Evolutionary conservation across 768 basidiomycete species (phyloP).

Genomic region (Termitomyces sp.): DNA sequence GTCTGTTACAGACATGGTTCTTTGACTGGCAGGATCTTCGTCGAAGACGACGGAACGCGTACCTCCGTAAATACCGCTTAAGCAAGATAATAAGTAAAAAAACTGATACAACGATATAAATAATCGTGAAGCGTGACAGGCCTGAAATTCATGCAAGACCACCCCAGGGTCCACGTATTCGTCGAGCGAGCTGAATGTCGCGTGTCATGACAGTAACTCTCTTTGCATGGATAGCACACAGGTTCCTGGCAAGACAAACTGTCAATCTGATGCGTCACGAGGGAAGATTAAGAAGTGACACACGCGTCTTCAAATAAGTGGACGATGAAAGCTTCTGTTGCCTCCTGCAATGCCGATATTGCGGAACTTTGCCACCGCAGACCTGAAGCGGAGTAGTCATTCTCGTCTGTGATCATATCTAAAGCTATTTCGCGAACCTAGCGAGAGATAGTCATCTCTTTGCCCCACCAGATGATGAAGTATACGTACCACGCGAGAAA

Average conservation of each 20-base stretch:
- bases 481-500: conserved; percentile 79
- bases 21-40: conserved; percentile 62
- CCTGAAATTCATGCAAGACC: conserved; percentile 57
- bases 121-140: conserved; percentile 2
- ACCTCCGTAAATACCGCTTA: conserved; percentile 5
- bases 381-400: conserved; percentile 51
- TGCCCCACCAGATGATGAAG: not conserved
- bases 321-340: conserved; percentile 91
- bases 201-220: conserved; percentile 97
- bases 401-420: conserved; percentile 82
- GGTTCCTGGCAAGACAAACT: conserved; percentile 55
- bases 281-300: conserved; percentile 32
- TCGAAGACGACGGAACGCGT: conserved; percentile 22
- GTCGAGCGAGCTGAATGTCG: conserved; percentile 93
- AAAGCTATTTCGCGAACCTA: conserved; percentile 94
- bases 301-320: conserved; percentile 99
- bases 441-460: not conserved
- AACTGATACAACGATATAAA: conserved; percentile 12
- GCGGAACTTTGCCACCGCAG: conserved; percentile 97
- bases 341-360: conserved; percentile 91
- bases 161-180: conserved; percentile 90
- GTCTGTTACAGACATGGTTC: conserved; percentile 70
- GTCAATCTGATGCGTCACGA: conserved; percentile 2
- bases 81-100: conserved; percentile 11
- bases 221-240: conserved; percentile 97